A percentile compares a stretch with the other conserved stretches of the same genome.
phyloP scores from a whole-genome alignment of 2,329 filamentous ascomycete genomes.

The Fusarium scirpi region DNA sequence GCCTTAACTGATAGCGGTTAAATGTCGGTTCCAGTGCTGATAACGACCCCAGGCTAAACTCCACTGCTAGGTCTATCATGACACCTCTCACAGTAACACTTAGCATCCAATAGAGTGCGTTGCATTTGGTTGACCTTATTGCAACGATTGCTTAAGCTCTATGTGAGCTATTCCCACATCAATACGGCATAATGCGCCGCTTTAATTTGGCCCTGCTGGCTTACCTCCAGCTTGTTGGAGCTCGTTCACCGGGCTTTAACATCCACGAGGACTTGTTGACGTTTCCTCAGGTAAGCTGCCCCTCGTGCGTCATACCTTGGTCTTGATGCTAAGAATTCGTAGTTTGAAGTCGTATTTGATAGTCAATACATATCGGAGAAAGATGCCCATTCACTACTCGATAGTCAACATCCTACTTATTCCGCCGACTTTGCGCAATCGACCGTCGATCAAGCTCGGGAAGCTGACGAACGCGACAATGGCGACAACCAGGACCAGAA shows the following conservation, averaged over 20 bases:
- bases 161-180: constrained; percentile 45
- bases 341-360: constrained; percentile 86
- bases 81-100: constrained; percentile 48
- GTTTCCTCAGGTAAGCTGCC: constrained; percentile 78
- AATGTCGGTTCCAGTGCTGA: neutral
- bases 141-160: constrained; percentile 36
- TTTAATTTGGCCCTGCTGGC: constrained; percentile 59
- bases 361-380: constrained; percentile 77
- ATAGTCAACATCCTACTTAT: constrained; percentile 54
- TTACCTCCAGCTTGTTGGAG: constrained; percentile 58
- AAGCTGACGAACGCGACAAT: constrained; percentile 48
- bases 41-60: constrained; percentile 40
- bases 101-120: constrained; percentile 21
- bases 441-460: constrained; percentile 52
- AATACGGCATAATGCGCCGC: constrained; percentile 63
- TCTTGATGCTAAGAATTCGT: constrained; percentile 32
- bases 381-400: constrained; percentile 73
- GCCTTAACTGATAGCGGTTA: neutral
- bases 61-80: constrained; percentile 46
- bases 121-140: constrained; percentile 20
- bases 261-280: constrained; percentile 90
- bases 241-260: constrained; percentile 74
- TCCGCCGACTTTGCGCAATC: constrained; percentile 56
- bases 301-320: constrained; percentile 1
- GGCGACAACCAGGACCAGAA: constrained; percentile 33